Base-by-base conservation (phyloP, 176 grass and related monocot species). In the Coix lacrymajobi region DNA sequence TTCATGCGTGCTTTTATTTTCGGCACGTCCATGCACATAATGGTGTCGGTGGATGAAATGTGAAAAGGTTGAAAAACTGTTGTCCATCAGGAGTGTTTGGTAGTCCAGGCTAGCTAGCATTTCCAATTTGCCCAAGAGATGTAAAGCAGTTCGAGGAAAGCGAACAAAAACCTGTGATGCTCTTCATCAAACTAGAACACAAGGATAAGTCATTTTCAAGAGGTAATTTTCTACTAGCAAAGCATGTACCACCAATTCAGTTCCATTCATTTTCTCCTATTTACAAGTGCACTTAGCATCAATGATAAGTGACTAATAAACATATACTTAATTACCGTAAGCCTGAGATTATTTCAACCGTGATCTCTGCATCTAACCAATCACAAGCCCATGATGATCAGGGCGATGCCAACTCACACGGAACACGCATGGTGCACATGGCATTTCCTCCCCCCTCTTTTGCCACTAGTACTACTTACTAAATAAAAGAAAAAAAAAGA, bases 361-460 rank as follows among this genome's bases (percentile, higher is more conserved):
- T 19, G 69, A 54, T 39, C 22, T 28, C 33, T 28, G 5, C 38
- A 75, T 80, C 49, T 32, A 75, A 75, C 33, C 64, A 64, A 85
- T 81, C 63, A 77, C 41, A 10, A 0, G 16, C 43, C 71, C 70
- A 64, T 77, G 49, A 30, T 80, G 2, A 49, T 17, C 58, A 61
- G 11, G 25, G 4, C 11, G 82, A 77, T 85, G 88, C 78, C 88
- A 72, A 71, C 78, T 77, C 56, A 77, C 88, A 77, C 33, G 78
- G 25, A 77, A 66, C 88, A 89, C 88, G 88, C 83, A 66, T 82
- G 83, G 65, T 52, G 88, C 88, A 89, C 83, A 85, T 89, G 88
- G 34, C 83, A 11, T 82, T 85, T 85, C 44, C 74, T 2, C 48
- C 8, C 12, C 24, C 32, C 12, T 17, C 32, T 79, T 84, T 54